Evolutionary conservation across 23 red algal genomes (phyloP), one percentile per base, ranked within the genome.

Genomic region (Pyropia yezoensis): DNA sequence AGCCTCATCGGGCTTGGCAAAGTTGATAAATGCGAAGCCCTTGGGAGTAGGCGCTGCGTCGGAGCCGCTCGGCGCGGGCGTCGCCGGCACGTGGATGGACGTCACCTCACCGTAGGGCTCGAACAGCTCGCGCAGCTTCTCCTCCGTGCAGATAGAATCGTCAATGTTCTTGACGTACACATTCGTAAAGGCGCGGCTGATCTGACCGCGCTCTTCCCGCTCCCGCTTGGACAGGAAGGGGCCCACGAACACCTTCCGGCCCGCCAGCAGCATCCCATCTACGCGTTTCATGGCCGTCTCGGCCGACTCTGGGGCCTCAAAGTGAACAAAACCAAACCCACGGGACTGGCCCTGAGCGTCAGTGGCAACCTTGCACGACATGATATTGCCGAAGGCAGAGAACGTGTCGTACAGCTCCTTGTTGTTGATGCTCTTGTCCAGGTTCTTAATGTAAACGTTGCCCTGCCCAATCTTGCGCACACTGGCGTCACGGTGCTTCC

Each of bases 11-110:
- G 94, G 79, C 21, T 71, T 88, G 3, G 77, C 82, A 61, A 87
- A 98, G 76, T 98, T 98, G 39, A 98, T 76, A 77, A 98, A 98
- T 15, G 86, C 94, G 71, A 98, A 91, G 2, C 94, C 94, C 21
- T 80, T 79, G 3, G 86, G 80, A 3, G 33, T 77, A 9, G 61
- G 63, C 26, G 53, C 67, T 21, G 76, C 83, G 51, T 78, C 71
- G 23, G 20, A 54, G 8, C 67, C 73, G 55, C 20, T 25, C 13
- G 19, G 69, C 49, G 30, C 54, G 6, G 52, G 28, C 52, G 56
- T 63, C 17, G 69, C 61, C 12, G 80, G 80, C 30, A 98, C 76
- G 62, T 85, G 80, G 34, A 91, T 63, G 6, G 79, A 87, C 8
- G 94, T 98, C 19, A 98, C 91, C 50, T 90, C 79, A 22, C 94